phyloP scores from a whole-genome alignment of 2,329 filamentous ascomycete genomes.

The Pestalotiopsis sp. region DNA sequence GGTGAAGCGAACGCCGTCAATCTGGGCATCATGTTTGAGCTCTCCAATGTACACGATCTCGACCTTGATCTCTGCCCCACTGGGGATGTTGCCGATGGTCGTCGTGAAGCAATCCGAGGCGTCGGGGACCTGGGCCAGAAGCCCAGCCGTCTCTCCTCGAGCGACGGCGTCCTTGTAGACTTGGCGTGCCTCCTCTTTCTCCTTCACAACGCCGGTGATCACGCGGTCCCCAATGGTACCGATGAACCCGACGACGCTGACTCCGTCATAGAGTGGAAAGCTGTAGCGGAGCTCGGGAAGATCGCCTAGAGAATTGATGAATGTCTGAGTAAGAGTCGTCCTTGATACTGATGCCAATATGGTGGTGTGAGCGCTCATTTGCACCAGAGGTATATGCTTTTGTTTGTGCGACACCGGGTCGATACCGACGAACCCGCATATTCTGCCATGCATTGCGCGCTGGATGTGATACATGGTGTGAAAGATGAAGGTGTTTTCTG shows the following conservation, averaged over 20 bases:
- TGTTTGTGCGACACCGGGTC: neutral
- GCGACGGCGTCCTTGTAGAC: constrained; percentile 60
- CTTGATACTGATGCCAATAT: constrained; percentile 9
- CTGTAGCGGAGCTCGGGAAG: constrained; percentile 57
- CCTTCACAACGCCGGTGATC: constrained; percentile 66
- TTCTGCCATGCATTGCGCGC: neutral
- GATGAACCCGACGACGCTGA: constrained; percentile 67
- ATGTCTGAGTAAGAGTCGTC: constrained; percentile 12
- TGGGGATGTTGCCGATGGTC: constrained; percentile 66
- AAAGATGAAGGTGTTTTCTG: too few relatives aligned
- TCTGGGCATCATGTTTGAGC: constrained; percentile 69
- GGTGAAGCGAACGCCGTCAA: constrained; percentile 68
- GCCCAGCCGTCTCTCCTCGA: constrained; percentile 60
- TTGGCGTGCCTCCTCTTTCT: constrained; percentile 60
- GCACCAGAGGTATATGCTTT: constrained; percentile 5
- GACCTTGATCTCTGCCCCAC: constrained; percentile 55
- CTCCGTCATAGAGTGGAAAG: constrained; percentile 73
- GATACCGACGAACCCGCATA: neutral
- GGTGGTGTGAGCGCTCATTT: constrained; percentile 5
- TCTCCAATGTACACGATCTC: constrained; percentile 69
- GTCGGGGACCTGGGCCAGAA: constrained; percentile 62
- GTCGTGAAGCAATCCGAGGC: constrained; percentile 68
- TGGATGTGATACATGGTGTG: neutral
- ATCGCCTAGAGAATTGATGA: neutral
- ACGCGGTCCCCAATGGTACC: constrained; percentile 62